These are phyloP conservation scores for Coemansia sp. DNA, from an alignment of 192 early-diverging fungal species.

Conservation along the genomic window DNA sequence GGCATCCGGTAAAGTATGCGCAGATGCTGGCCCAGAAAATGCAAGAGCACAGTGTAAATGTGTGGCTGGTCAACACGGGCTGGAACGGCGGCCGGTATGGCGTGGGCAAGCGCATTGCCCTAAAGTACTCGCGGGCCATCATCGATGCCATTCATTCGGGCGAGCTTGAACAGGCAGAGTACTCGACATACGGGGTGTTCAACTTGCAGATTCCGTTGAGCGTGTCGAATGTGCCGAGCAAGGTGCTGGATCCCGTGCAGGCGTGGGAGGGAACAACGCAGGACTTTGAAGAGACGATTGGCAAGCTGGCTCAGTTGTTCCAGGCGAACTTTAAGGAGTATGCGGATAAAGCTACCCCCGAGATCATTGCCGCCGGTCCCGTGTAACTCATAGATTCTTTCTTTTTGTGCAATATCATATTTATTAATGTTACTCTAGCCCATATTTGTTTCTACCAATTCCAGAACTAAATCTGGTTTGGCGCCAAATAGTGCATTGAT, in stretches of 20 bases:
- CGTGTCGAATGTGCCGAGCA: conserved; percentile 71
- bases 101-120: conserved; percentile 83
- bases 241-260: conserved; percentile 81
- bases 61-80: conserved; percentile 96
- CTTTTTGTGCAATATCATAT: neutral
- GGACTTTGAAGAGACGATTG: conserved; percentile 62
- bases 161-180: conserved; percentile 81
- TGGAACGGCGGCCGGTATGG: conserved; percentile 95
- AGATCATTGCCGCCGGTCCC: conserved; percentile 72
- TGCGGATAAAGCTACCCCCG: conserved; percentile 69
- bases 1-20: conserved; percentile 95
- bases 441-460: neutral
- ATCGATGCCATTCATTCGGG: conserved; percentile 96
- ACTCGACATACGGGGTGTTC: conserved; percentile 84
- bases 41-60: conserved; percentile 77
- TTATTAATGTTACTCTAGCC: neutral
- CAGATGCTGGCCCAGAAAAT: conserved; percentile 97
- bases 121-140: conserved; percentile 97
- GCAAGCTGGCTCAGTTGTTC: conserved; percentile 82
- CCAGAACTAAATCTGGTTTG: too few relatives aligned
- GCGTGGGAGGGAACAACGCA: conserved; percentile 78
- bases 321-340: conserved; percentile 87
- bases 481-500: too few relatives aligned
- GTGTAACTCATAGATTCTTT: conserved; percentile 28
- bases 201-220: conserved; percentile 82